Conservation (phyloP, 2,329 filamentous ascomycete genomes). For the Pseudomassariella vexata region DNA sequence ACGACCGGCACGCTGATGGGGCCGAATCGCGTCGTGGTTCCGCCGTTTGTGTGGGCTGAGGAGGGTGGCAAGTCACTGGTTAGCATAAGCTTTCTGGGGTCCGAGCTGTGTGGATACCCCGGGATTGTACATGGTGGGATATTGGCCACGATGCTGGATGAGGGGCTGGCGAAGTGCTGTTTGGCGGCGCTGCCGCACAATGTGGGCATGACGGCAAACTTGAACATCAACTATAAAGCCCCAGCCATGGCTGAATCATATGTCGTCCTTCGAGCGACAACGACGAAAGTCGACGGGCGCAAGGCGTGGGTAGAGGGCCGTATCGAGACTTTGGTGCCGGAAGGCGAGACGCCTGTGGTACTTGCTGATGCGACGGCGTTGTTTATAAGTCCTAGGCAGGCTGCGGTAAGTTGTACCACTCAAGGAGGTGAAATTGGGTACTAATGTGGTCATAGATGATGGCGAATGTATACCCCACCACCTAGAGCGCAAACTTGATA, state of each 20-base stretch:
- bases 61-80: slow-evolving; percentile 63
- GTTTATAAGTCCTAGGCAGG: slow-evolving; percentile 83
- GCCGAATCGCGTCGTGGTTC: slow-evolving; percentile 69
- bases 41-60: slow-evolving; percentile 73
- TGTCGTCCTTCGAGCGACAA: slow-evolving; percentile 72
- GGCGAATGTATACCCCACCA: slow-evolving; percentile 30
- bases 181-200: slow-evolving; percentile 85
- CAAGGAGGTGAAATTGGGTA: not conserved
- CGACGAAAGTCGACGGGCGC: slow-evolving; percentile 79
- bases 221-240: slow-evolving; percentile 76
- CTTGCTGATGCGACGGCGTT: slow-evolving; percentile 79
- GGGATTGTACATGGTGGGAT: slow-evolving; percentile 88
- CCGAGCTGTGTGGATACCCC: slow-evolving; percentile 80
- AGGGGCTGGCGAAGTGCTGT: slow-evolving; percentile 81
- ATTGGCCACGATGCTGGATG: slow-evolving; percentile 87
- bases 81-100: slow-evolving; percentile 70
- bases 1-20: slow-evolving; percentile 77
- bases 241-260: slow-evolving; percentile 72
- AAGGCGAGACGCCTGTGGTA: slow-evolving; percentile 57
- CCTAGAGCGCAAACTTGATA: slow-evolving; percentile 4
- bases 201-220: slow-evolving; percentile 77
- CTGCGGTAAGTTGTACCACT: slow-evolving; percentile 51
- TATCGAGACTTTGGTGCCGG: slow-evolving; percentile 69
- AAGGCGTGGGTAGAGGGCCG: slow-evolving; percentile 92
- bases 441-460: slow-evolving; percentile 20